phyloP scores from a whole-genome alignment of 306 rosid genomes.

The Dryas octopetala region DNA sequence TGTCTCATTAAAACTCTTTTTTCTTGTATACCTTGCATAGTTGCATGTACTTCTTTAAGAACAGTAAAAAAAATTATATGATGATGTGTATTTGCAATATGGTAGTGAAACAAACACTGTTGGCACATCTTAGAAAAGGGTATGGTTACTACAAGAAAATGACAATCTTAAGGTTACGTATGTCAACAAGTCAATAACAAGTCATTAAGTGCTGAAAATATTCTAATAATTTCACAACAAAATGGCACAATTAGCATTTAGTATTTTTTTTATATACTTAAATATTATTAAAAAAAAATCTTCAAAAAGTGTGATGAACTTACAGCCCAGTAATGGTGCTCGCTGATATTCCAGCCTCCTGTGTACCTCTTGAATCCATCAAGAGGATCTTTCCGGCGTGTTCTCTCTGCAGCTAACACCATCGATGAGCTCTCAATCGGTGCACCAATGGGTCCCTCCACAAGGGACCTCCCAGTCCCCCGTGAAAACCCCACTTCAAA shows the following conservation, averaged over 20 bases:
- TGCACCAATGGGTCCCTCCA: slow-evolving; percentile 40
- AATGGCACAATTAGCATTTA: neutral
- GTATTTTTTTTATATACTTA: neutral
- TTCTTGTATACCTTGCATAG: too few relatives aligned
- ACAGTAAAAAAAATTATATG: too few relatives aligned
- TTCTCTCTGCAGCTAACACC: slow-evolving; percentile 46
- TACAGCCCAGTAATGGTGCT: slow-evolving; percentile 65
- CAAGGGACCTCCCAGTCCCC: slow-evolving; percentile 29
- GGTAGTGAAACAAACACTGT: too few relatives aligned
- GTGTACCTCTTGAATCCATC: slow-evolving; percentile 43
- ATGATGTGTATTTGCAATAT: too few relatives aligned
- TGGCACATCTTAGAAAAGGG: neutral
- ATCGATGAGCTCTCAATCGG: slow-evolving; percentile 37
- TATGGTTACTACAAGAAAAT: neutral
- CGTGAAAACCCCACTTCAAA: slow-evolving; percentile 16
- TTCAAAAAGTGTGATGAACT: slow-evolving; percentile 3
- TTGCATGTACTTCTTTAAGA: too few relatives aligned
- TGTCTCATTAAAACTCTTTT: too few relatives aligned
- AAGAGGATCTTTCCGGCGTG: slow-evolving; percentile 53
- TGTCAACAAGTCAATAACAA: neutral
- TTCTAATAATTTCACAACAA: neutral
- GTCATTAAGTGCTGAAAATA: neutral
- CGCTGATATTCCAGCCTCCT: slow-evolving; percentile 53
- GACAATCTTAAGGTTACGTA: neutral
- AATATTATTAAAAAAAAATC: too few relatives aligned